These are phyloP conservation scores for Earliella scabrosa DNA, from an alignment of 1,284 basidiomycete genomes.

Conservation along the genomic window DNA sequence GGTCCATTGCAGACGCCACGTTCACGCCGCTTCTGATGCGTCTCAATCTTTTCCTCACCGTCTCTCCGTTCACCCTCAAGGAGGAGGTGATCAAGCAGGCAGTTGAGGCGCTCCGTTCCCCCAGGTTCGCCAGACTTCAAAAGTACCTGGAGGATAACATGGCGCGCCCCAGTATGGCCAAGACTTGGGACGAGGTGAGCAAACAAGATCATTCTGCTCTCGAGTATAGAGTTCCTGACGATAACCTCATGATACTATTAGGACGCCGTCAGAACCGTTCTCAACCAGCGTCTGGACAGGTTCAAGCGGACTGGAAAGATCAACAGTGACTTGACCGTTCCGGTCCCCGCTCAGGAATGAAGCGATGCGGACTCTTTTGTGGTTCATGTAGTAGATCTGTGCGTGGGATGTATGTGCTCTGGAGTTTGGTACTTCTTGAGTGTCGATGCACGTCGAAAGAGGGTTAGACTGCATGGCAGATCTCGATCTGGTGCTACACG, in stretches of 20 bases:
- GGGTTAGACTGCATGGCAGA: too few relatives aligned
- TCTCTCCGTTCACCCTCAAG: slow-evolving; percentile 30
- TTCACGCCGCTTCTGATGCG: slow-evolving; percentile 43
- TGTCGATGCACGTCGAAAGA: too few relatives aligned
- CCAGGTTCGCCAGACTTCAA: slow-evolving; percentile 33
- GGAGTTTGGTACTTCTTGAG: too few relatives aligned
- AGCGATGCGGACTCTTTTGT: too few relatives aligned
- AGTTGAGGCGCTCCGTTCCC: slow-evolving; percentile 27
- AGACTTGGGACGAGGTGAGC: slow-evolving; percentile 32
- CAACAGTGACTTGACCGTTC: not conserved
- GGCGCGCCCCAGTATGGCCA: slow-evolving; percentile 34
- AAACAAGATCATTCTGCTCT: too few relatives aligned
- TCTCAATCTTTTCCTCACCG: slow-evolving; percentile 26
- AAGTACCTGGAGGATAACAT: slow-evolving; percentile 35
- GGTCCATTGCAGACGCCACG: slow-evolving; percentile 58
- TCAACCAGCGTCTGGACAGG: not conserved
- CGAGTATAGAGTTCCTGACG: too few relatives aligned
- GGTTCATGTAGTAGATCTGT: too few relatives aligned
- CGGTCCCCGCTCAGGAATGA: not conserved
- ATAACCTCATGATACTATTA: too few relatives aligned
- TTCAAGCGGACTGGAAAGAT: not conserved
- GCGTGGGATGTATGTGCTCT: too few relatives aligned
- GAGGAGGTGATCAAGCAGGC: slow-evolving; percentile 33
- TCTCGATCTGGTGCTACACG: too few relatives aligned
- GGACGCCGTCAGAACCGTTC: not conserved